Base-by-base conservation (phyloP, 352 stramenopile genomes). In the Blastocystis sp. region DNA sequence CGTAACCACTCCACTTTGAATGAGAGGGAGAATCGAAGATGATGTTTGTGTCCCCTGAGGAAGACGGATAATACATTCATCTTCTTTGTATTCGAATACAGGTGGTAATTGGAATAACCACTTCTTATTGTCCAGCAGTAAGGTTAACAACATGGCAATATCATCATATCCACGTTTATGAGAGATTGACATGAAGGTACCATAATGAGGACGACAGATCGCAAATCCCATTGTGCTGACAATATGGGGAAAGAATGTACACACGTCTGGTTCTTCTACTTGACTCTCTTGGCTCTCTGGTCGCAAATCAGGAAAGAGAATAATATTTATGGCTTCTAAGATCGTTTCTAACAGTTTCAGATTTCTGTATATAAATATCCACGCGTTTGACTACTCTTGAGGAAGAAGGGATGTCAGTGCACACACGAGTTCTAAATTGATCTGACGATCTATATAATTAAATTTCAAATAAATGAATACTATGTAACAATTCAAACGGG, bases 401-500 rank as follows among this genome's bases (percentile, higher is more conserved):
- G 73, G 48, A 30, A 69, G 15, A 0, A 22, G 48, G 13, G 35
- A 66, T 0, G 59, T 42, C 6, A 84, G 27, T 5, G 48, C 33
- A 44, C 73, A 69, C 3, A 84, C 53, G 13, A 66, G 22, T 51
- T 84, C 73, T 51, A 84, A 69, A 33, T 27, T 53, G 27, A 84
- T 44, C 56, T 3, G 40, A 30, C 53, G 27, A 24, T 84, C 73
- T 62, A 53, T 42, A 62, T 22, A 60, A 27, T 60, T 13, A 60
- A 40, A n/a, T 0, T 42, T 19, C 19, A 17, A 13, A 22, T 3
- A 81, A 22, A 59, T 37, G 57, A 44, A 9, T 22, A 84, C 73
- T 66, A 9, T 84, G 6, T 30, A 84, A 30, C 5, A 66, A 44
- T 84, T 84, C 73, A 84, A 84, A 84, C 7, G 73, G 51, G 51